phyloP scores from a whole-genome alignment of 768 basidiomycete genomes.

The Tulasnella sp. region DNA sequence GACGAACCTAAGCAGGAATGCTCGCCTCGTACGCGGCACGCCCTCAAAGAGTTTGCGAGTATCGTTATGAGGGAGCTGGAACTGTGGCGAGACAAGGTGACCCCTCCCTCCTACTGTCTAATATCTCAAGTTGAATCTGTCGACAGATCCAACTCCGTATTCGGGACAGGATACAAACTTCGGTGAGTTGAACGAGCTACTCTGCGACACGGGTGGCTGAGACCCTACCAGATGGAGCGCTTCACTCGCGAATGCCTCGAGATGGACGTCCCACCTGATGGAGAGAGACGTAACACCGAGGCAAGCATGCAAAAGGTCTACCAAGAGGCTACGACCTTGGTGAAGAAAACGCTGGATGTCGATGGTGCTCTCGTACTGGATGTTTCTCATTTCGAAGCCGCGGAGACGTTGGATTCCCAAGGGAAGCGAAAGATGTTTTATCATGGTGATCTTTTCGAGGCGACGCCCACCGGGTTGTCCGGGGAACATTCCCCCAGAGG shows the following conservation, averaged over 20 bases:
- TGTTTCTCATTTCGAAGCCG: constrained; percentile 77
- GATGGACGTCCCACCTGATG: constrained; percentile 52
- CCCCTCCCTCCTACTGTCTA: not conserved
- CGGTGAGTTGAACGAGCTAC: constrained; percentile 35
- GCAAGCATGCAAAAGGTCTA: constrained; percentile 75
- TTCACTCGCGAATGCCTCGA: constrained; percentile 92
- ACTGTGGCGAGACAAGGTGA: constrained; percentile 83
- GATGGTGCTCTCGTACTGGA: constrained; percentile 90
- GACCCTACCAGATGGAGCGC: constrained; percentile 62
- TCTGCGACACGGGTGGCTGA: not conserved
- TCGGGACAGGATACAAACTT: constrained; percentile 82
- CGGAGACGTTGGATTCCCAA: constrained; percentile 38
- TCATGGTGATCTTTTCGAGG: constrained; percentile 27
- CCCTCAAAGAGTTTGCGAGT: constrained; percentile 89
- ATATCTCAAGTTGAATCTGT: not conserved
- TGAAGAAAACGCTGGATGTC: constrained; percentile 80
- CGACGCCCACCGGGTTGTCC: not conserved
- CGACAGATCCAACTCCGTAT: constrained; percentile 88
- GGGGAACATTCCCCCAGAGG: not conserved
- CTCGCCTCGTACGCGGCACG: constrained; percentile 77
- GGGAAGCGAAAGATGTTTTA: constrained; percentile 22
- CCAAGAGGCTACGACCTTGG: constrained; percentile 77
- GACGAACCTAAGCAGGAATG: constrained; percentile 75
- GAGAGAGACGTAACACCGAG: constrained; percentile 28
- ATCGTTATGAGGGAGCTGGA: constrained; percentile 94